Evolutionary conservation across 75 land plant genomes (phyloP).

Genomic region (Chamaecyparis obtusa): DNA sequence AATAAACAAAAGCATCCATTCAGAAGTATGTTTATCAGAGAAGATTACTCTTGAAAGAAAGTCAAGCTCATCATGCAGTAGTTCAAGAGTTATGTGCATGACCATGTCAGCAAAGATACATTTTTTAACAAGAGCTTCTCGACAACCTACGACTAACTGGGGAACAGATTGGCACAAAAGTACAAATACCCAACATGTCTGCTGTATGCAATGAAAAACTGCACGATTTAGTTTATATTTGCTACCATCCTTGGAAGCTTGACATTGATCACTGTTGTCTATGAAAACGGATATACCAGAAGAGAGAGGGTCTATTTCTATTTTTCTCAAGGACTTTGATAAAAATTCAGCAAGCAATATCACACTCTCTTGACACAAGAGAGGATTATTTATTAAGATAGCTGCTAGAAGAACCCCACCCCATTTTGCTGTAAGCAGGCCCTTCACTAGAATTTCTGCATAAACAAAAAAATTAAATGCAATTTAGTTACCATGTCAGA

Average conservation of each 20-base stretch:
- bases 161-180: conserved; percentile 30
- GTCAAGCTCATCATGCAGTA: conserved; percentile 44
- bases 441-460: conserved; percentile 38
- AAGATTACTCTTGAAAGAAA: conserved; percentile 38
- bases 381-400: conserved; percentile 25
- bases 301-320: not conserved
- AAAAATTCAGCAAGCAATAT: conserved; percentile 24
- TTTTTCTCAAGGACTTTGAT: not conserved
- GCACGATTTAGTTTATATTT: not conserved
- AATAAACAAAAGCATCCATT: conserved; percentile 35
- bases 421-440: conserved; percentile 34
- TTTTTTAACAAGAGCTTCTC: conserved; percentile 33
- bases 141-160: conserved; percentile 31
- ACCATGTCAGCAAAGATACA: conserved; percentile 35
- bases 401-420: conserved; percentile 26
- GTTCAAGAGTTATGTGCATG: conserved; percentile 35
- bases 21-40: conserved; percentile 27
- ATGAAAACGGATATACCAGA: conserved; percentile 2
- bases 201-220: conserved; percentile 19
- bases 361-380: not conserved
- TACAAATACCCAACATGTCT: conserved; percentile 26
- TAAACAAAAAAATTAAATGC: not conserved
- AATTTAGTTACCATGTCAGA: not conserved
- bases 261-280: conserved; percentile 9
- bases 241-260: conserved; percentile 12